These are phyloP conservation scores for Xylaria telfairii DNA, from an alignment of 495 filamentous ascomycete species.

Conservation along the genomic window DNA sequence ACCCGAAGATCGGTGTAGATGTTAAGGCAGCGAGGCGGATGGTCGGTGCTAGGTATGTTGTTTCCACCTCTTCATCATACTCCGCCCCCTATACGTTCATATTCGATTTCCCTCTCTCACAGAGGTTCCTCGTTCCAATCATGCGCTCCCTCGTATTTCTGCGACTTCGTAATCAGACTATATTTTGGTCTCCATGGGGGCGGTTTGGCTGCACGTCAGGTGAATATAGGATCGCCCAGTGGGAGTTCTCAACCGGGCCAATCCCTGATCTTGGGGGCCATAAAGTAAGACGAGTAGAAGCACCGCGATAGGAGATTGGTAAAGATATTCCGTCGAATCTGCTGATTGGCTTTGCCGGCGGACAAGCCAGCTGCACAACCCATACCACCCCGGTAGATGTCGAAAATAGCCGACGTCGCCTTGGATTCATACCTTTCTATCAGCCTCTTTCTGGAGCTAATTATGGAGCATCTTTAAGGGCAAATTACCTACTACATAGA, in stretches of 20 bases:
- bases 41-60: conserved; percentile 56
- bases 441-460: background rate
- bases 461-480: background rate
- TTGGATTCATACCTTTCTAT: background rate
- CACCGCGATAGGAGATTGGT: background rate
- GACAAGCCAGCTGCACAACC: background rate
- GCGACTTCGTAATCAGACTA: background rate
- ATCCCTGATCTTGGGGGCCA: conserved; percentile 19
- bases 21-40: conserved; percentile 55
- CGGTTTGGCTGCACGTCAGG: background rate
- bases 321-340: background rate
- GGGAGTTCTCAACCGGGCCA: background rate
- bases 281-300: background rate
- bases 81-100: background rate
- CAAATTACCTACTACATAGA: too few relatives aligned
- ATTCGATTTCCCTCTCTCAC: background rate
- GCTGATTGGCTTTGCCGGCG: background rate
- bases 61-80: conserved; percentile 6
- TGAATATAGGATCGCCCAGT: background rate
- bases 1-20: conserved; percentile 50
- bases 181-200: conserved; percentile 10
- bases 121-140: background rate
- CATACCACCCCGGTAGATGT: background rate
- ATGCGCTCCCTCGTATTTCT: background rate
- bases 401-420: background rate